phyloP scores from a whole-genome alignment of 2,329 filamentous ascomycete genomes.

The Sphaerulina vaccinii region DNA sequence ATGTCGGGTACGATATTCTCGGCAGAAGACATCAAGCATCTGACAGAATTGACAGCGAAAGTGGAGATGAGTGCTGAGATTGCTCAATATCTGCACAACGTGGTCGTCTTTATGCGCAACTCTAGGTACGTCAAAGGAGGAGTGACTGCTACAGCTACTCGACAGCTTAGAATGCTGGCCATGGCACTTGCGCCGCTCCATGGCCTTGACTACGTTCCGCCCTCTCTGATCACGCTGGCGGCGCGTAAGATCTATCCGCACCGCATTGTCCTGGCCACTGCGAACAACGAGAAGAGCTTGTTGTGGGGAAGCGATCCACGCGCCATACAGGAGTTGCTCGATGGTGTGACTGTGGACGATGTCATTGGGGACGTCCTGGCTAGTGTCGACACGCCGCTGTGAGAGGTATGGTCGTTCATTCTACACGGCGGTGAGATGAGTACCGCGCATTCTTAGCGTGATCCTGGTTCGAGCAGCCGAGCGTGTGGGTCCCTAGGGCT shows the following conservation, averaged over 20 bases:
- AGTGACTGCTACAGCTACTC: conserved; percentile 74
- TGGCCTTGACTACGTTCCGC: conserved; percentile 74
- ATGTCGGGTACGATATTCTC: conserved; percentile 22
- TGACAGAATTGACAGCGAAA: conserved; percentile 58
- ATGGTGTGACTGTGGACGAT: conserved; percentile 55
- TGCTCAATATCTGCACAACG: conserved; percentile 79
- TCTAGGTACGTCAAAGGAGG: conserved; percentile 81
- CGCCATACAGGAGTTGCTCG: conserved; percentile 66
- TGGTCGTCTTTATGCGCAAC: conserved; percentile 80
- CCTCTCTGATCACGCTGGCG: conserved; percentile 78
- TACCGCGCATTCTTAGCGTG: neutral
- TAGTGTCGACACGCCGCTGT: conserved; percentile 56
- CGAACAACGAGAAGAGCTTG: conserved; percentile 77
- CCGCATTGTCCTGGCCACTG: conserved; percentile 67
- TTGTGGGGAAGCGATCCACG: conserved; percentile 84
- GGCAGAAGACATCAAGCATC: conserved; percentile 51
- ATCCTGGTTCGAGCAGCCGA: neutral
- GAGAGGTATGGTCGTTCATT: conserved; percentile 17
- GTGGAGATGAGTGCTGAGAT: conserved; percentile 74
- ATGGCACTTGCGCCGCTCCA: conserved; percentile 78
- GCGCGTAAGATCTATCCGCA: conserved; percentile 86
- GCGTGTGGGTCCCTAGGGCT: too few species aligned
- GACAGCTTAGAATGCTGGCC: conserved; percentile 60
- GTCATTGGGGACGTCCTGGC: conserved; percentile 60
- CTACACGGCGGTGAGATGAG: too few species aligned